phyloP scores from a whole-genome alignment of 192 early-diverging fungal genomes.

The Mortierella alpina region DNA sequence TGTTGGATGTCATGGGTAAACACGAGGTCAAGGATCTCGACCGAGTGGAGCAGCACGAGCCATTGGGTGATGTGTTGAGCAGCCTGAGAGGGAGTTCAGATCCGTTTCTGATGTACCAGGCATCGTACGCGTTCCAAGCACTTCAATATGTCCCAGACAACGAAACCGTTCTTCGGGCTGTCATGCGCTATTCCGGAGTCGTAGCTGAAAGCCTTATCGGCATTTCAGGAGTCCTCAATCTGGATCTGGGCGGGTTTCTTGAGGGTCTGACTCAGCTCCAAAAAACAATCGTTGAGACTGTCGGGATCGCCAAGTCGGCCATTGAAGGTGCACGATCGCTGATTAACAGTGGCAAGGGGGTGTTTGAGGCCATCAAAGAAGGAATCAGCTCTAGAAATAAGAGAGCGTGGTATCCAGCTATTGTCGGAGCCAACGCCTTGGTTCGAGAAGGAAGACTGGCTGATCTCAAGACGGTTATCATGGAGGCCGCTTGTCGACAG shows the following conservation, averaged over 20 bases:
- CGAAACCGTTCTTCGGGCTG: not conserved
- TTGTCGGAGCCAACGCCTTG: not conserved
- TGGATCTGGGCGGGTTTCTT: not conserved
- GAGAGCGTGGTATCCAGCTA: too few relatives aligned
- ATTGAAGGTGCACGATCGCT: too few relatives aligned
- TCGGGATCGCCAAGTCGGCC: too few relatives aligned
- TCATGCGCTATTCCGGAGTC: not conserved
- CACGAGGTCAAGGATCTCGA: not conserved
- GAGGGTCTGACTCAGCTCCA: too few relatives aligned
- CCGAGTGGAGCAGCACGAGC: not conserved
- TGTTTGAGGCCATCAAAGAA: too few relatives aligned
- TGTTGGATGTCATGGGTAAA: not conserved
- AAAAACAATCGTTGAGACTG: too few relatives aligned
- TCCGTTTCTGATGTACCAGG: not conserved
- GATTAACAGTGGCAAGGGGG: too few relatives aligned
- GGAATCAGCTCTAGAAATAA: too few relatives aligned
- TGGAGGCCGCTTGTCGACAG: not conserved
- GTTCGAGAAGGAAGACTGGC: not conserved
- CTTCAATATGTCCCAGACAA: not conserved
- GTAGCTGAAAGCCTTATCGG: not conserved
- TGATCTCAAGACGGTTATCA: not conserved
- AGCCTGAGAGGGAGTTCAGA: not conserved
- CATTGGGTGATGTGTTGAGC: not conserved
- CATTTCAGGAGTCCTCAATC: not conserved
- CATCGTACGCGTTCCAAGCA: not conserved